Base-by-base conservation (phyloP, 768 basidiomycete species). In the Boletus reticuloceps region DNA sequence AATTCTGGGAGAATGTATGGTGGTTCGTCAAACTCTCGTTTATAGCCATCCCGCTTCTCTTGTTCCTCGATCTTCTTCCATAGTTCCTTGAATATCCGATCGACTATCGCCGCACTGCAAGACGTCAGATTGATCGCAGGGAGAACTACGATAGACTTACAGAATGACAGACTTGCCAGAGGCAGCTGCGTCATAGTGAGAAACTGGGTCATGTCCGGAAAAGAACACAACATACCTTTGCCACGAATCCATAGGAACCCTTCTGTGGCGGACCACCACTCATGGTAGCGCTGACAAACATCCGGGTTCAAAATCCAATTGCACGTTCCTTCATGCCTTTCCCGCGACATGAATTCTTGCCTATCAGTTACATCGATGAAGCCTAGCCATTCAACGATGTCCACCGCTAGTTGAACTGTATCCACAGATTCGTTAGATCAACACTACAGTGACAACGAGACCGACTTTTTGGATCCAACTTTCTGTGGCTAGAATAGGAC, bases 241-340 rank as follows among this genome's bases (percentile, higher is more conserved):
- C 66, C 67, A 36, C 59, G 42, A 49, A 67, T 63, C 66, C 67
- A 67, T 36, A 69, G 55, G 16, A 67, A 66, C 3, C 67, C 64
- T 32, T 59, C 47, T 20, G 50, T 58, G 2, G 59, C 48, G 25
- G 46, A 55, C 54, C 58, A 37, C 65, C 66, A 66, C 9, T 60
- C 58, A 19, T 59, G 50, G 25, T 64, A 69, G 13, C 39, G 34
- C 27, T 39, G 49, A 41, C 64, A 68, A 20, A 59, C 10, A 41
- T 66, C 51, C 22, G 27, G 39, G 17, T 64, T 53, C 39, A 67
- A 62, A 19, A 68, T 38, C 67, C 66, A 68, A 19, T 53, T 47
- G 31, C 65, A 69, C 6, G 66, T 69, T 38, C 56, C 64, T 48
- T 62, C 53, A 7, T 64, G 62, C 32, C 50, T 58, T 36, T 67